Evolutionary conservation across 2,329 filamentous ascomycete genomes (phyloP).

Genomic region (Claviceps maximensis): DNA sequence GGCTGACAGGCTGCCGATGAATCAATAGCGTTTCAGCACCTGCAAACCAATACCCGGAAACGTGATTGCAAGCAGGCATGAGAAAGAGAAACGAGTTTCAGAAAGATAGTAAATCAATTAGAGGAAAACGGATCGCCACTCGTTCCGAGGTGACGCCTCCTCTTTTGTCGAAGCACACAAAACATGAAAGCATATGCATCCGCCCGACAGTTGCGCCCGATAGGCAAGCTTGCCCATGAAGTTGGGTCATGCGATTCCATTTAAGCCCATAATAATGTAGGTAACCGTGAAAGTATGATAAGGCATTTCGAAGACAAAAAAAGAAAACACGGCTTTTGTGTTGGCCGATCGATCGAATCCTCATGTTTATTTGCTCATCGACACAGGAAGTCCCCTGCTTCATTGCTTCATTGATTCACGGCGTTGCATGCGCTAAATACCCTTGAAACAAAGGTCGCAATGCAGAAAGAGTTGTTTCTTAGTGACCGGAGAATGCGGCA

Average conservation of each 20-base stretch:
- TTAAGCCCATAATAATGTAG: too few relatives aligned
- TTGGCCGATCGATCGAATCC: not conserved
- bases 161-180: not conserved
- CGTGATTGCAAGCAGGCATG: too few relatives aligned
- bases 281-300: not conserved
- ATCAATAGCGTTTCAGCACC: too few relatives aligned
- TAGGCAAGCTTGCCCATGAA: too few relatives aligned
- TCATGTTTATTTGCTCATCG: not conserved
- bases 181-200: not conserved
- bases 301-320: not conserved
- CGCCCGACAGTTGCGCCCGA: not conserved
- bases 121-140: not conserved
- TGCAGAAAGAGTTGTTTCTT: not conserved
- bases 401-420: not conserved
- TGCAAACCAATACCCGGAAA: too few relatives aligned
- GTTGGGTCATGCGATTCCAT: not conserved
- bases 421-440: not conserved
- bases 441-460: not conserved
- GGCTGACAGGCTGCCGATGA: too few relatives aligned
- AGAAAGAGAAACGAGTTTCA: not conserved
- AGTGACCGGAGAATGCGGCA: not conserved
- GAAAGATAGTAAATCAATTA: not conserved
- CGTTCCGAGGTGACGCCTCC: not conserved
- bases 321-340: not conserved
- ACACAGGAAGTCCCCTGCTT: not conserved